A percentile compares a stretch with the other conserved stretches of the same genome.
phyloP scores from a whole-genome alignment of 2,329 filamentous ascomycete genomes.

The Thelonectria blattea region DNA sequence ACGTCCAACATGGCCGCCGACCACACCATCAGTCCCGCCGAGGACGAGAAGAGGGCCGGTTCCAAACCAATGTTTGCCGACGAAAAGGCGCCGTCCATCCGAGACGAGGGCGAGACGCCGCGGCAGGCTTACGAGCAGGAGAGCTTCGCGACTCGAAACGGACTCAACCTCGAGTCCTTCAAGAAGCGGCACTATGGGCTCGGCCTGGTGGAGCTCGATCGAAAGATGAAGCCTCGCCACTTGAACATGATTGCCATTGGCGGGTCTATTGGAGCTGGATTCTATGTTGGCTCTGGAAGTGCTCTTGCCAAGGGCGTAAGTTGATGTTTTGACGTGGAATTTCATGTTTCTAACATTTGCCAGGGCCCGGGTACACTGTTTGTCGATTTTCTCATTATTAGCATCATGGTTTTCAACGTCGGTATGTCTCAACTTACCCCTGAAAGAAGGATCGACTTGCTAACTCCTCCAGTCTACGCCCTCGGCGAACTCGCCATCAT shows the following conservation, averaged over 20 bases:
- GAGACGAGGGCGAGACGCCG: background rate
- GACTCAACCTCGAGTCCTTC: slow-evolving; percentile 11
- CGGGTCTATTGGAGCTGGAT: slow-evolving; percentile 11
- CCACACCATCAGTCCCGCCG: slow-evolving; percentile 2
- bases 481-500: slow-evolving; percentile 18
- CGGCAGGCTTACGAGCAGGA: background rate
- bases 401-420: slow-evolving; percentile 18
- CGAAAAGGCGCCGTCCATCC: slow-evolving; percentile 1
- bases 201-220: slow-evolving; percentile 11
- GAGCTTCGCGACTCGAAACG: slow-evolving; percentile 5
- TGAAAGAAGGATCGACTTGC: too few species aligned
- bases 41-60: slow-evolving; percentile 13
- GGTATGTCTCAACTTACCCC: background rate
- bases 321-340: background rate
- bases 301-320: slow-evolving; percentile 15
- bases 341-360: background rate
- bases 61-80: slow-evolving; percentile 4
- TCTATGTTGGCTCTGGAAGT: slow-evolving; percentile 12
- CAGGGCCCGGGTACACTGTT: slow-evolving; percentile 10
- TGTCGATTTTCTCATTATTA: slow-evolving; percentile 13
- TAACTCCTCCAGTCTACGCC: slow-evolving; percentile 2
- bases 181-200: slow-evolving; percentile 14
- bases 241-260: slow-evolving; percentile 17
- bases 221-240: slow-evolving; percentile 13
- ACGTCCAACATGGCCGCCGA: background rate